Evolutionary conservation across 2,329 filamentous ascomycete species (phyloP).

Genomic region (Tolypocladium guangdongense): DNA sequence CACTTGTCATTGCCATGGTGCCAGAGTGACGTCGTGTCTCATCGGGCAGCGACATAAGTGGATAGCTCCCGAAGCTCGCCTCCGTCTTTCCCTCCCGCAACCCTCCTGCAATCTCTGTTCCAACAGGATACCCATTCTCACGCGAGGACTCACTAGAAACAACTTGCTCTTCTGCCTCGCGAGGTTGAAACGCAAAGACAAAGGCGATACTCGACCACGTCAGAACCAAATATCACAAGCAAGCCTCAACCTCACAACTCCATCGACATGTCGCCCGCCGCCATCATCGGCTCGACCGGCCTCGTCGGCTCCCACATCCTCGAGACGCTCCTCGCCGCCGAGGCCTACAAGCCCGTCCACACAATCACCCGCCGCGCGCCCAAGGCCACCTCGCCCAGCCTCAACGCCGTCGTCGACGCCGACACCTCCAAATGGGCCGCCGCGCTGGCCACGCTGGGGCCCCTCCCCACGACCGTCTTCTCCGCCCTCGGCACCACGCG

Average conservation of each 20-base stretch:
- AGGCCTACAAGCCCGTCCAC: slow-evolving; percentile 41
- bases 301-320: slow-evolving; percentile 68
- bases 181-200: not conserved
- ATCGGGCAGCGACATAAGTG: not conserved
- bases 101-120: not conserved
- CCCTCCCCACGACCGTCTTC: slow-evolving; percentile 55
- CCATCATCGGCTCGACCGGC: slow-evolving; percentile 55
- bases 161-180: not conserved
- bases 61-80: not conserved
- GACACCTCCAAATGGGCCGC: slow-evolving; percentile 61
- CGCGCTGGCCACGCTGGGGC: slow-evolving; percentile 42
- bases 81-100: not conserved
- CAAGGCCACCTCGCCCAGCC: slow-evolving; percentile 42
- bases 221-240: not conserved
- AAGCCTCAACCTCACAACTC: no score
- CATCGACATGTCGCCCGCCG: slow-evolving; percentile 28
- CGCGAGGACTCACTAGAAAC: not conserved
- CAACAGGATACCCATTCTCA: not conserved
- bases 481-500: slow-evolving; percentile 74
- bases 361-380: slow-evolving; percentile 59
- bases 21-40: not conserved
- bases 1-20: no score
- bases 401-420: slow-evolving; percentile 49
- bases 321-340: slow-evolving; percentile 43
- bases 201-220: not conserved